Conservation (phyloP, 2,329 filamentous ascomycete species). For the Pseudocercospora cruenta region DNA sequence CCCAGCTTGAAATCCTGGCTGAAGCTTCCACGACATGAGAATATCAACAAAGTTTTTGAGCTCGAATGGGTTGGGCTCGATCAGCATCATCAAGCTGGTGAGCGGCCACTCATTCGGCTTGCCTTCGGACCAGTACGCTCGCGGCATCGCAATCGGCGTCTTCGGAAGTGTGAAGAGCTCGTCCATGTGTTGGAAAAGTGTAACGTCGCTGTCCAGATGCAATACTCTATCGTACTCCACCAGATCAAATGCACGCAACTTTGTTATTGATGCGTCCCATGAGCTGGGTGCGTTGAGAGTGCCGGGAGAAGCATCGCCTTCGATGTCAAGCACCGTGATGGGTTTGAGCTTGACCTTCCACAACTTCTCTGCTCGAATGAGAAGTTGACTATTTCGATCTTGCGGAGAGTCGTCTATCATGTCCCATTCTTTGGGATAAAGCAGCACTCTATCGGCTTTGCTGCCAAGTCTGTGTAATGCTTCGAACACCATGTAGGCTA, state of each 20-base stretch:
- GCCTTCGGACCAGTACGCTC: constrained; percentile 70
- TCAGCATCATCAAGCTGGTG: constrained; percentile 64
- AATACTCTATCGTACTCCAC: constrained; percentile 64
- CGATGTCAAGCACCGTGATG: constrained; percentile 45
- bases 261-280: constrained; percentile 66
- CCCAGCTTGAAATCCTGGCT: constrained; percentile 47
- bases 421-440: constrained; percentile 49
- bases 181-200: constrained; percentile 66
- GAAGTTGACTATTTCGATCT: constrained; percentile 34
- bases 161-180: constrained; percentile 70
- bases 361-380: constrained; percentile 47
- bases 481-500: constrained; percentile 47
- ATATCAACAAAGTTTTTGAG: constrained; percentile 48
- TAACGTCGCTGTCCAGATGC: constrained; percentile 66
- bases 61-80: constrained; percentile 62
- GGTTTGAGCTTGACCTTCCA: constrained; percentile 57
- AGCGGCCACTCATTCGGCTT: constrained; percentile 49
- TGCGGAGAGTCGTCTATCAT: constrained; percentile 42
- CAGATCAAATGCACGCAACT: constrained; percentile 70
- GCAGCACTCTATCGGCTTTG: constrained; percentile 51
- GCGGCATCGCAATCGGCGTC: constrained; percentile 64
- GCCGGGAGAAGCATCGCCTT: constrained; percentile 31
- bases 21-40: constrained; percentile 38
- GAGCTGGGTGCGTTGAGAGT: constrained; percentile 40
- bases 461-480: constrained; percentile 46